Conservation (phyloP, 2,329 filamentous ascomycete species). For the Didymella keratinophila region DNA sequence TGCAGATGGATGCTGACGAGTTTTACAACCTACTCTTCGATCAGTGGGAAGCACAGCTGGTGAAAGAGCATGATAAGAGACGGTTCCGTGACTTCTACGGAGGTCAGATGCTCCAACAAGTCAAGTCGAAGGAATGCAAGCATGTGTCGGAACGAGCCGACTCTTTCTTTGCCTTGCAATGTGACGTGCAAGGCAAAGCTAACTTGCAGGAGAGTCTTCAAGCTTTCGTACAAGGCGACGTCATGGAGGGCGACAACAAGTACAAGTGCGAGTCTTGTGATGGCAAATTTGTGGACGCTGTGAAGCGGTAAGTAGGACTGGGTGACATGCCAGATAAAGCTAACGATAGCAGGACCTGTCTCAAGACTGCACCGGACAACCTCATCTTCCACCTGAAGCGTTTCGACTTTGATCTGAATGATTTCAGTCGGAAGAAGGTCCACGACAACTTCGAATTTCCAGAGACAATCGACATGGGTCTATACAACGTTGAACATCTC, state of each 20-base stretch:
- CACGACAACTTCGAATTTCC: slow-evolving; percentile 96
- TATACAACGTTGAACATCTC: slow-evolving; percentile 87
- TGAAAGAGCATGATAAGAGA: slow-evolving; percentile 71
- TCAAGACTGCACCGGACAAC: slow-evolving; percentile 92
- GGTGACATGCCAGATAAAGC: slow-evolving; percentile 4
- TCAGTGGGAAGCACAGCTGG: slow-evolving; percentile 84
- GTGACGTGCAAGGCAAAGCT: slow-evolving; percentile 92
- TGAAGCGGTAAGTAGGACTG: slow-evolving; percentile 71
- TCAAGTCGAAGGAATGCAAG: slow-evolving; percentile 91
- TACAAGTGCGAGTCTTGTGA: slow-evolving; percentile 95
- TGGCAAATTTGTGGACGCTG: slow-evolving; percentile 82
- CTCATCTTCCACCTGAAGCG: slow-evolving; percentile 94
- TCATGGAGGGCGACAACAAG: slow-evolving; percentile 98
- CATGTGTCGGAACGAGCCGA: slow-evolving; percentile 93
- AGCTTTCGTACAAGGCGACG: slow-evolving; percentile 95
- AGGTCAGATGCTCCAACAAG: slow-evolving; percentile 90
- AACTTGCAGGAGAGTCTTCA: slow-evolving; percentile 85
- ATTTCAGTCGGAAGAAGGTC: slow-evolving; percentile 86
- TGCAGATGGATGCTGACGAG: slow-evolving; percentile 98
- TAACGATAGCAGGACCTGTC: slow-evolving; percentile 69
- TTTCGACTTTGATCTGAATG: slow-evolving; percentile 81
- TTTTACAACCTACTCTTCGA: slow-evolving; percentile 96
- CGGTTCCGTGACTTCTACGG: slow-evolving; percentile 85
- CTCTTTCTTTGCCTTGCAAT: slow-evolving; percentile 92
- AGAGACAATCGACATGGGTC: slow-evolving; percentile 80